Base-by-base conservation (phyloP, 441 rosid genomes). In the Arabidopsis hybrid region DNA sequence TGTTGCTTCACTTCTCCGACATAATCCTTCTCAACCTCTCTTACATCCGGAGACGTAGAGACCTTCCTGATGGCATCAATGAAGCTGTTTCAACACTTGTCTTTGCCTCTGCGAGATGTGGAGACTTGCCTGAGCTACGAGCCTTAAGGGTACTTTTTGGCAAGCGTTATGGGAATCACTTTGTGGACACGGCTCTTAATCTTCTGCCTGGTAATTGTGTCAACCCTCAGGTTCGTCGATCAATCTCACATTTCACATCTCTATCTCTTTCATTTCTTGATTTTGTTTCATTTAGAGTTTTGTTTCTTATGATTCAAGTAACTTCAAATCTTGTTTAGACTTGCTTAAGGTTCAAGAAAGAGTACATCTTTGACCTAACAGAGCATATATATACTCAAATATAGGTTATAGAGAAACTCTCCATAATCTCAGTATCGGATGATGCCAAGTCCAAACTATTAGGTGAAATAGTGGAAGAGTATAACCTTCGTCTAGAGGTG, bases 1-100 rank as follows among this genome's bases (percentile, higher is more conserved):
- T 81, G 61, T 58, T 94, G 35, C 89, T 87, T 53, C 78, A 77
- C 32, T 94, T 86, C 88, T 85, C 92, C 65, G 90, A 89, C 40
- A 74, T 83, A 75, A 68, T 91, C 65, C 45, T 82, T 43, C 10
- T 36, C 58, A 73, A 89, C 60, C 68, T 94, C 14, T 64, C 92
- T 0, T 89, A 89, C 67, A 90, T 94, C 60, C 79, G 89, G 6
- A 85, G 75, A 78, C 65, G 79, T 87, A 91, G 75, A 93, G 89
- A 85, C 31, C 13, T 46, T 16, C 8, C 69, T 35, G 52, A 68
- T 75, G 74, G 46, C 8, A 64, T 94, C 75, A 86, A 88, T 3
- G 97, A 94, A 86, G 97, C 97, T 5, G 83, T 89, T 83, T 92
- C 97, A 10, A 94, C 85, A 61, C 87, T 89, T n/a, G 80, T 91